Base-by-base conservation (phyloP, 805 yeast genomes). In the Hanseniaspora guilliermondii region DNA sequence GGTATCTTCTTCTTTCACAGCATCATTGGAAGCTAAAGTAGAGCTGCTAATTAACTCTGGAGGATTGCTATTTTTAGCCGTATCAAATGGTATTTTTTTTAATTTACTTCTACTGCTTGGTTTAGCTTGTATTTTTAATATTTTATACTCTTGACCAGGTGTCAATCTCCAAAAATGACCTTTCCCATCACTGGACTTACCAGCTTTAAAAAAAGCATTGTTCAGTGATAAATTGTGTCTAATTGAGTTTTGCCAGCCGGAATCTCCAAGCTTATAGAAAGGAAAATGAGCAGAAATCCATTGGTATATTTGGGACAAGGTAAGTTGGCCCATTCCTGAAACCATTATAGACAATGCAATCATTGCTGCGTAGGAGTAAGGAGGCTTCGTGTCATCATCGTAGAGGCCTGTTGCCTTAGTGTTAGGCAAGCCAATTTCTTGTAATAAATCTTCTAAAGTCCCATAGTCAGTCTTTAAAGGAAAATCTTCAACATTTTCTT, bases 231-330 rank as follows among this genome's bases (percentile, higher is more conserved):
- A 72, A 60, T 93, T 91, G 69, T 91, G 98, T 58, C 98, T 81
- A 58, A 91, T 93, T 35, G 96, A 89, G 69, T 91, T 91, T 69
- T 91, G 97, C 98, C 98, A 91, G 27, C 97, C 96, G 11, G 87
- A 84, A 61, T 87, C 95, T 56, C 85, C 84, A 58, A 78, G 80
- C 59, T 82, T 80, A 68, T 93, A 93, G 65, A 83, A 91, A 58
- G 75, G 77, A 67, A 89, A 91, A 37, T 94, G 84, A 45, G 80
- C 80, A 8, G 93, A 80, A 44, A 91, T 93, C 98, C 98, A 91
- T 61, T 73, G 76, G 70, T 91, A 91, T 41, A 91, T 93, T 63
- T 87, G 96, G 0, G 93, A 76, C 53, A 85, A 69, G 2, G 94
- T 85, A 40, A 88, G 73, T 58, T 82, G 82, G 47, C 83, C 75